A percentile compares a stretch with the other conserved stretches of the same genome.
Evolutionary conservation across 306 rosid species (phyloP).

Genomic region (Castanea sativa): DNA sequence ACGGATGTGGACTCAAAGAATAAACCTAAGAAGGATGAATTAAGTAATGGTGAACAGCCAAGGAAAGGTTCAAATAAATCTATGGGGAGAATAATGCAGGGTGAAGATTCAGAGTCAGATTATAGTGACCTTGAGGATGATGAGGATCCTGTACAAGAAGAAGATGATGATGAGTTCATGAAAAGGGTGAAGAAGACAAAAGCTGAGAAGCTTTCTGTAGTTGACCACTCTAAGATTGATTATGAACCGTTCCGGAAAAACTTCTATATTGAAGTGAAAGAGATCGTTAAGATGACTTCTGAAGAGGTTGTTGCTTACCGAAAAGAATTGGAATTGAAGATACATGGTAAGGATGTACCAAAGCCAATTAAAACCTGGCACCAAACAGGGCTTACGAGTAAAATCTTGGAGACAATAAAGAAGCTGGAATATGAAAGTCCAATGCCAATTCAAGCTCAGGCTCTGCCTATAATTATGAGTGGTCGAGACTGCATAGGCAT

Average conservation of each 20-base stretch:
- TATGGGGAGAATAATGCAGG: conserved; percentile 86
- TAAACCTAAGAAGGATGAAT: conserved; percentile 46
- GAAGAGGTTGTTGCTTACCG: conserved; percentile 73
- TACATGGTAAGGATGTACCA: conserved; percentile 96
- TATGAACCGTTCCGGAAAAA: conserved; percentile 66
- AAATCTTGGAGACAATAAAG: conserved; percentile 82
- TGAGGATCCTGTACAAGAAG: conserved; percentile 64
- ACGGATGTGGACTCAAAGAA: conserved; percentile 37
- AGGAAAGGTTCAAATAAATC: conserved; percentile 65
- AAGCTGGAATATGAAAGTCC: conserved; percentile 79
- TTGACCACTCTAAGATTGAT: conserved; percentile 93
- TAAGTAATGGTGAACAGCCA: conserved; percentile 38
- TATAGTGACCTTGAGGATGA: conserved; percentile 63
- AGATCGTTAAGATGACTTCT: conserved; percentile 58
- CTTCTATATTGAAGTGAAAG: conserved; percentile 78
- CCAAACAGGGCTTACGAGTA: conserved; percentile 91
- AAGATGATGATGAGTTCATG: conserved; percentile 91
- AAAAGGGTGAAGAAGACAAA: conserved; percentile 96
- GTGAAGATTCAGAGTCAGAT: conserved; percentile 91
- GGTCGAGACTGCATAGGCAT: conserved; percentile 95
- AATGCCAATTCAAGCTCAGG: conserved; percentile 92
- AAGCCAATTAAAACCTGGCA: conserved; percentile 91
- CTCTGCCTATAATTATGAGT: conserved; percentile 88
- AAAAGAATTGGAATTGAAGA: conserved; percentile 79
- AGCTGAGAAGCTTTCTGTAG: conserved; percentile 89